Percentiles rank a stretch among this genome's conserved stretches.
phyloP scores from a whole-genome alignment of 768 basidiomycete species.

The Podaxis mareebaensis region DNA sequence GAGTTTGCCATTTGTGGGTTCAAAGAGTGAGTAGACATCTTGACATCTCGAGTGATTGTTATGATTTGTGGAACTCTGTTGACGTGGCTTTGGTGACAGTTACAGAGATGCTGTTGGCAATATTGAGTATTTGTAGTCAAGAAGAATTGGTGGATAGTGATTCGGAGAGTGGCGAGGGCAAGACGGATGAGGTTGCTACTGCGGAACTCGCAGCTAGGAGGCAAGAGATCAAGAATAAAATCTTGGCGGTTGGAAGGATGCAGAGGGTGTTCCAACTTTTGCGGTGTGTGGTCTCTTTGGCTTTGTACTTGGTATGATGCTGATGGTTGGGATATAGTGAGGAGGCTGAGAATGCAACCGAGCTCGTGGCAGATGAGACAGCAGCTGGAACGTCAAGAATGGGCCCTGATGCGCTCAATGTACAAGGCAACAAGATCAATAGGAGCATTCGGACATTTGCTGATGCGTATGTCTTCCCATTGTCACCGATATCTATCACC shows the following conservation, averaged over 20 bases:
- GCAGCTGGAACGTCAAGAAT: conserved; percentile 24
- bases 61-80: neutral
- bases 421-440: conserved; percentile 59
- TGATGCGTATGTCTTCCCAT: conserved; percentile 59
- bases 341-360: conserved; percentile 77
- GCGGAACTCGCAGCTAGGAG: conserved; percentile 53
- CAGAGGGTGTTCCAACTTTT: conserved; percentile 87
- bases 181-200: conserved; percentile 26
- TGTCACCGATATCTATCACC: neutral
- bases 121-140: conserved; percentile 89
- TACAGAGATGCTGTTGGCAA: conserved; percentile 95
- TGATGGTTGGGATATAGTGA: conserved; percentile 44
- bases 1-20: conserved; percentile 95
- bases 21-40: conserved; percentile 72
- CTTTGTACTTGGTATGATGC: conserved; percentile 6
- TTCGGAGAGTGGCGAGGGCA: conserved; percentile 38
- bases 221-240: conserved; percentile 90
- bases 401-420: conserved; percentile 58
- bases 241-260: conserved; percentile 90
- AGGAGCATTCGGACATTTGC: conserved; percentile 70
- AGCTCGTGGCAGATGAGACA: conserved; percentile 46
- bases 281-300: conserved; percentile 52
- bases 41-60: neutral
- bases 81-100: conserved; percentile 46
- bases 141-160: conserved; percentile 80